These are phyloP conservation scores for Bipolaris victoriae DNA, from an alignment of 2,329 filamentous ascomycete species.

Conservation along the genomic window DNA sequence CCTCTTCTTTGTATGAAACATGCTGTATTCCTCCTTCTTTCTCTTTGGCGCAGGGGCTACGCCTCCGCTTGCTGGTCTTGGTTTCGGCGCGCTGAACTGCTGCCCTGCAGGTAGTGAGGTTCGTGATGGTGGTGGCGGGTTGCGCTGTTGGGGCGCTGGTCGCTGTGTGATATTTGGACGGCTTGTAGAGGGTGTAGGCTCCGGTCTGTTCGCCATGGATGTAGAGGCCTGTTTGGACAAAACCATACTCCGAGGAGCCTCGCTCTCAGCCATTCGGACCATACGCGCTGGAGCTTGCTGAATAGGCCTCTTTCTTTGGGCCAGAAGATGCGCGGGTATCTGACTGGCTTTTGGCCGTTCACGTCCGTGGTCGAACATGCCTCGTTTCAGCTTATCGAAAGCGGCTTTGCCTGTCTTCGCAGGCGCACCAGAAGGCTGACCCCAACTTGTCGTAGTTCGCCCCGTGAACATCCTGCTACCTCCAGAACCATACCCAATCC, in stretches of 20 bases:
- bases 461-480: conserved; percentile 25
- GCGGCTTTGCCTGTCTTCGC: conserved; percentile 44
- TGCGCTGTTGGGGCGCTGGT: conserved; percentile 23
- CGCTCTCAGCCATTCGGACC: conserved; percentile 39
- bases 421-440: conserved; percentile 33
- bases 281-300: conserved; percentile 39
- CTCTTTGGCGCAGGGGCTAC: conserved; percentile 23
- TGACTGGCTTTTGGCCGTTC: conserved; percentile 39
- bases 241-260: conserved; percentile 32
- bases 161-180: conserved; percentile 34
- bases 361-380: conserved; percentile 42
- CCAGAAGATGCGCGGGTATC: conserved; percentile 38
- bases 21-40: conserved; percentile 25
- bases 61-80: conserved; percentile 19
- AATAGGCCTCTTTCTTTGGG: conserved; percentile 31
- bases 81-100: conserved; percentile 39
- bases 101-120: conserved; percentile 38
- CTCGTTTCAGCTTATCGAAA: conserved; percentile 44
- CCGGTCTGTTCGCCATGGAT: conserved; percentile 20
- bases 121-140: conserved; percentile 20
- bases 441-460: conserved; percentile 28
- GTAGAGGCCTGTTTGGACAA: conserved; percentile 36
- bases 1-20: conserved; percentile 30
- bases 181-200: conserved; percentile 10
- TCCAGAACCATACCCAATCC: conserved; percentile 31